Conservation (phyloP, 2,329 filamentous ascomycete genomes). For the Colletotrichum sidae region DNA sequence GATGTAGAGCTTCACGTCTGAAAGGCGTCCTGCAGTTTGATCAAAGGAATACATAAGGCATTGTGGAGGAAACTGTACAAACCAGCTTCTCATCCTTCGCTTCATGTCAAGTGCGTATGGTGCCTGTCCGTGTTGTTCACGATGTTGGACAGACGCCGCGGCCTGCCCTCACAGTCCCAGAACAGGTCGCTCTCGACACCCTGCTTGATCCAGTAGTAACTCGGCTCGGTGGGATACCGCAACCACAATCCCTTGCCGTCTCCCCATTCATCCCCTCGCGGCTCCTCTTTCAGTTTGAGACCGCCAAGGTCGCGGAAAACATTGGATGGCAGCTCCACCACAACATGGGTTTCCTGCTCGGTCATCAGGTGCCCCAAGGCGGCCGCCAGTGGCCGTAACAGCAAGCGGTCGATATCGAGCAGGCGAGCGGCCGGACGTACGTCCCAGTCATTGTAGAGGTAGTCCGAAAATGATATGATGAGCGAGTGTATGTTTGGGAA, state of each 20-base stretch:
- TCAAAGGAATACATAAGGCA: too few relatives aligned
- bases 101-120: background rate
- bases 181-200: constrained; percentile 1
- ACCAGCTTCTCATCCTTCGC: background rate
- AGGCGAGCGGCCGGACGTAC: constrained; percentile 2
- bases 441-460: constrained; percentile 1
- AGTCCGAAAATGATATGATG: constrained; percentile 8
- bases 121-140: background rate
- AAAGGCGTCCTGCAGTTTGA: too few relatives aligned
- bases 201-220: background rate
- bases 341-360: background rate
- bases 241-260: constrained; percentile 5
- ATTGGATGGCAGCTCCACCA: constrained; percentile 15
- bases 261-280: constrained; percentile 1
- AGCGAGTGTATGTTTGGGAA: constrained; percentile 14
- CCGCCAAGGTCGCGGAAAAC: constrained; percentile 8
- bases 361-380: background rate
- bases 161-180: background rate
- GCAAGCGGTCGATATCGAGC: constrained; percentile 17
- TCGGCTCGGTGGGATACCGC: background rate
- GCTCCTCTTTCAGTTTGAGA: background rate
- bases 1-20: too few relatives aligned
- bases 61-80: too few relatives aligned
- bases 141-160: background rate
- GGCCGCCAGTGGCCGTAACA: constrained; percentile 7